These are phyloP conservation scores for Pythium graminicola DNA, from an alignment of 352 stramenopile species.

Conservation along the genomic window DNA sequence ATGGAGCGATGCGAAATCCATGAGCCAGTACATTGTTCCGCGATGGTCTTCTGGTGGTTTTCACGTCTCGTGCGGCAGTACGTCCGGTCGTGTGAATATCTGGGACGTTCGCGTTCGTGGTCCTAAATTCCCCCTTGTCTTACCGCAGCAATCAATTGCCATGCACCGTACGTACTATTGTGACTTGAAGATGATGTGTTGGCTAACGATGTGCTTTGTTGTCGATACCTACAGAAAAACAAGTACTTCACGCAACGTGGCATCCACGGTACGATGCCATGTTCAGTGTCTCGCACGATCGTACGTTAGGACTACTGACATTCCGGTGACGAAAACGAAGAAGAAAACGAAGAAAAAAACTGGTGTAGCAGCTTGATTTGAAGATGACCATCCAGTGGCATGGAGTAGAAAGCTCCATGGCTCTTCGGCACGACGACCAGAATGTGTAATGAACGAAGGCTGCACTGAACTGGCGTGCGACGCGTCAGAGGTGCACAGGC, in stretches of 20 bases:
- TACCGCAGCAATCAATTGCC: conserved; percentile 65
- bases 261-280: conserved; percentile 78
- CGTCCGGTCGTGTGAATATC: conserved; percentile 34
- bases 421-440: too few relatives aligned
- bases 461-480: too few relatives aligned
- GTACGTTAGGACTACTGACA: conserved; percentile 66
- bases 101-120: conserved; percentile 74
- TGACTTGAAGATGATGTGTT: conserved; percentile 1
- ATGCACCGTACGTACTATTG: conserved; percentile 56
- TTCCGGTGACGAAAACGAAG: conserved; percentile 33
- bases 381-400: too few relatives aligned
- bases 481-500: too few relatives aligned
- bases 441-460: too few relatives aligned
- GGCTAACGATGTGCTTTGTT: conserved; percentile 3
- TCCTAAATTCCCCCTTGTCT: conserved; percentile 41
- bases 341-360: conserved; percentile 1
- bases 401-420: too few relatives aligned
- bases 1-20: conserved; percentile 46
- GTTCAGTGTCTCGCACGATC: conserved; percentile 80
- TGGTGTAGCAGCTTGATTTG: too few relatives aligned
- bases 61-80: conserved; percentile 41
- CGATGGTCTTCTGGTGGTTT: conserved; percentile 57
- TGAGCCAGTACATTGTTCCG: conserved; percentile 83
- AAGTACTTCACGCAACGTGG: conserved; percentile 82
- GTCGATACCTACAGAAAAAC: conserved; percentile 64